These are phyloP conservation scores for Chiua virens DNA, from an alignment of 768 basidiomycete genomes.

Conservation along the genomic window DNA sequence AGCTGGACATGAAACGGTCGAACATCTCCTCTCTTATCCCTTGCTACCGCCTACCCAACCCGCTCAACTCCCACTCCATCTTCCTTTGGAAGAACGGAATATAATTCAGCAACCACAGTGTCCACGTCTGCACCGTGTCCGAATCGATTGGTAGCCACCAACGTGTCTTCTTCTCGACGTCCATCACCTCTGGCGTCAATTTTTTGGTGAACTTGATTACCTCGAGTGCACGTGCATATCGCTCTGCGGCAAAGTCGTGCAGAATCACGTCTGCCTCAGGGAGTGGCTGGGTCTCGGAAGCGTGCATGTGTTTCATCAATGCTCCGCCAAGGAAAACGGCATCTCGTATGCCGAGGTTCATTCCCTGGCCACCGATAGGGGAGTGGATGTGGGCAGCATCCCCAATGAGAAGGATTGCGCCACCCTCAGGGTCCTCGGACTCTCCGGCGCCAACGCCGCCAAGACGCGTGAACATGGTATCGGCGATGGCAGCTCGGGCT, in stretches of 20 bases:
- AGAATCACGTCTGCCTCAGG: constrained; percentile 35
- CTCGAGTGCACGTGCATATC: constrained; percentile 40
- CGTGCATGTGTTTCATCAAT: constrained; percentile 36
- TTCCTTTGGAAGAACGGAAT: constrained; percentile 17
- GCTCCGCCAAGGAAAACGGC: constrained; percentile 46
- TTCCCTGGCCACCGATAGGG: constrained; percentile 56
- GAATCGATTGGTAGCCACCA: constrained; percentile 32
- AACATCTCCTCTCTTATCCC: not conserved
- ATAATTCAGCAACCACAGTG: constrained; percentile 21
- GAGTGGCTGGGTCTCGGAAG: constrained; percentile 7
- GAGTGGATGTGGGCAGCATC: constrained; percentile 57
- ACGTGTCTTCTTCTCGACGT: constrained; percentile 11
- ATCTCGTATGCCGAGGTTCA: constrained; percentile 59
- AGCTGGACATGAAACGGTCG: too few species aligned
- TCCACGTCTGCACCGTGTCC: constrained; percentile 26
- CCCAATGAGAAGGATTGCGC: constrained; percentile 34
- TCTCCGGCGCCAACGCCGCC: not conserved
- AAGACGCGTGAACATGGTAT: constrained; percentile 7
- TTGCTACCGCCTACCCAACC: constrained; percentile 16
- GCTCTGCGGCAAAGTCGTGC: constrained; percentile 33
- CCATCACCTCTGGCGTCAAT: constrained; percentile 25
- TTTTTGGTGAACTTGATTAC: constrained; percentile 47
- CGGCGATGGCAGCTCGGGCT: constrained; percentile 46
- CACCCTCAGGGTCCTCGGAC: constrained; percentile 7
- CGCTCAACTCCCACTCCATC: constrained; percentile 29